phyloP scores from a whole-genome alignment of 306 rosid genomes.

The Vigna angularis region DNA sequence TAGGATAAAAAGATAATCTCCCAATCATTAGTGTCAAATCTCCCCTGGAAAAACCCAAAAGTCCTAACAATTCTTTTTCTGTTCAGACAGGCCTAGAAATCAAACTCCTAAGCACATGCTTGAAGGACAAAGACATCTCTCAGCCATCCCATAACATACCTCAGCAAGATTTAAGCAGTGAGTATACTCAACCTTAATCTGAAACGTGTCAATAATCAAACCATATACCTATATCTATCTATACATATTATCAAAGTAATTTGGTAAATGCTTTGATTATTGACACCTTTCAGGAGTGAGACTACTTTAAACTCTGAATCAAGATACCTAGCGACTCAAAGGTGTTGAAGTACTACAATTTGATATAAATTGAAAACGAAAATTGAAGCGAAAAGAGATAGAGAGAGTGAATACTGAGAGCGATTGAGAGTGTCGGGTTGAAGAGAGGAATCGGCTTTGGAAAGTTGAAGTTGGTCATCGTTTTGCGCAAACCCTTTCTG shows the following conservation, averaged over 20 bases:
- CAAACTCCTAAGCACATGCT: not conserved
- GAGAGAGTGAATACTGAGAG: slow-evolving; percentile 14
- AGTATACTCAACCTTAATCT: not conserved
- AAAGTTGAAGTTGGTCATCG: slow-evolving; percentile 57
- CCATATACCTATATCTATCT: too few relatives aligned
- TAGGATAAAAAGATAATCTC: too few relatives aligned
- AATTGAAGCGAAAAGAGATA: not conserved
- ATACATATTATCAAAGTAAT: too few relatives aligned
- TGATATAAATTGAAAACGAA: not conserved
- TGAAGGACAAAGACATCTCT: not conserved
- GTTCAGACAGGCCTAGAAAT: not conserved
- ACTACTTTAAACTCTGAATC: not conserved
- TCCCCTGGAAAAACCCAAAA: too few relatives aligned
- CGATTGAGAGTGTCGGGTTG: slow-evolving; percentile 49
- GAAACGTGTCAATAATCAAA: too few relatives aligned
- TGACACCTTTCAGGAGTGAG: too few relatives aligned
- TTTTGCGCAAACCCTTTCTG: slow-evolving; percentile 73
- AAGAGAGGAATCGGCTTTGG: slow-evolving; percentile 39
- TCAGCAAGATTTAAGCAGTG: not conserved
- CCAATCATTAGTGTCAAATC: too few relatives aligned
- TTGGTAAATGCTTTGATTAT: too few relatives aligned
- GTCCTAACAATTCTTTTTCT: not conserved
- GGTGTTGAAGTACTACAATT: not conserved
- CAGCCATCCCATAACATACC: not conserved
- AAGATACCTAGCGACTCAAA: not conserved